Evolutionary conservation across 495 filamentous ascomycete species (phyloP).

Genomic region (Daldinia loculata): DNA sequence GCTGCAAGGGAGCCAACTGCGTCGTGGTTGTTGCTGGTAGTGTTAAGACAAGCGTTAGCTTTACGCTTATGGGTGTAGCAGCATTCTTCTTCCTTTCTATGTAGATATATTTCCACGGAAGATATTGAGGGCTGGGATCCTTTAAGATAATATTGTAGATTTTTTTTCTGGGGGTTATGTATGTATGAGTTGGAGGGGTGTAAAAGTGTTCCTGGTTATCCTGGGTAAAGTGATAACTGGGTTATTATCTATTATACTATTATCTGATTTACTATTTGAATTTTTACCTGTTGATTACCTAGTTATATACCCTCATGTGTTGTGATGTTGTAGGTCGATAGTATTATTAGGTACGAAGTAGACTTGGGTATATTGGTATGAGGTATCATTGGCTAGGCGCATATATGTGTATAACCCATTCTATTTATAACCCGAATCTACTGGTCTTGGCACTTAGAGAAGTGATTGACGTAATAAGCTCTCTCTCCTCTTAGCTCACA

Average conservation of each 20-base stretch:
- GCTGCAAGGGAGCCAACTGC: slow-evolving; percentile 21
- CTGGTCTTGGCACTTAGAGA: background rate
- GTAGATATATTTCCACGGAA: slow-evolving; percentile 20
- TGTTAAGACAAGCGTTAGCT: slow-evolving; percentile 44
- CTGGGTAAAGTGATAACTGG: background rate
- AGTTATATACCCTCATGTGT: background rate
- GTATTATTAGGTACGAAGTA: background rate
- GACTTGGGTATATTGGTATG: no score
- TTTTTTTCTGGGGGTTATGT: background rate
- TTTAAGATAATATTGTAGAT: background rate
- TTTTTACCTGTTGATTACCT: background rate
- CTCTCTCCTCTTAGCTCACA: background rate
- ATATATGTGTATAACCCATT: background rate
- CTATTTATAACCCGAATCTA: background rate
- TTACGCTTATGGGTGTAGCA: slow-evolving; percentile 42
- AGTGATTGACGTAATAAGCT: background rate
- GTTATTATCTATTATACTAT: background rate
- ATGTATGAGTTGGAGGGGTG: background rate
- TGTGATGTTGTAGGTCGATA: background rate
- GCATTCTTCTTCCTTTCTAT: slow-evolving; percentile 45
- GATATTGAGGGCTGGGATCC: background rate
- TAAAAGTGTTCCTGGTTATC: background rate
- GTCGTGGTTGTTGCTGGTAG: slow-evolving; percentile 41
- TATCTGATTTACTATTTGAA: background rate
- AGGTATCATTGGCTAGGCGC: background rate